phyloP scores from a whole-genome alignment of 352 stramenopile genomes.

The Plasmopara viticola region DNA sequence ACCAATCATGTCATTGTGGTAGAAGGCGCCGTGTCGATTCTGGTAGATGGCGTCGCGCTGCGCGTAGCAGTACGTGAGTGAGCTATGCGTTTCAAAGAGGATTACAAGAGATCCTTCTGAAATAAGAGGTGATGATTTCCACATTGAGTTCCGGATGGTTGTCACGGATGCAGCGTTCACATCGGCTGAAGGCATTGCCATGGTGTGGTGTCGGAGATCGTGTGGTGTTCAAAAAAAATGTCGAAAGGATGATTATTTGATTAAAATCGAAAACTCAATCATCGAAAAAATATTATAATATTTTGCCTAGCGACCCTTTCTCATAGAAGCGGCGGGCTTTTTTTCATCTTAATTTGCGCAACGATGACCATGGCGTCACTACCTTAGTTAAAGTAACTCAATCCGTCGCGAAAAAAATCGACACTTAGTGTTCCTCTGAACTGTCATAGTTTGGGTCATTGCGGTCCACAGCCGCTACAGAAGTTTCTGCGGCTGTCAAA shows the following conservation, averaged over 20 bases:
- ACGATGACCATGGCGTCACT: too few species aligned
- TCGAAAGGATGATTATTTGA: too few species aligned
- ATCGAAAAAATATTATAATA: too few species aligned
- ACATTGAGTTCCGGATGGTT: constrained; percentile 63
- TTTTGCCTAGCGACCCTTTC: too few species aligned
- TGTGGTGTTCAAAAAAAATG: neutral
- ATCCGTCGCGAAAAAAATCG: neutral
- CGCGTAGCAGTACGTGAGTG: constrained; percentile 93
- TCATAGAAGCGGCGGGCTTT: too few species aligned
- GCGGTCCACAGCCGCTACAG: constrained; percentile 44
- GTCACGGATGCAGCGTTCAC: constrained; percentile 22
- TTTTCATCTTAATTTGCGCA: too few species aligned
- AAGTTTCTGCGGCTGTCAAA: constrained; percentile 31
- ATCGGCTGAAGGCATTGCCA: constrained; percentile 24
- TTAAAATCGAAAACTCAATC: too few species aligned
- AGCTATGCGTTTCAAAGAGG: constrained; percentile 95
- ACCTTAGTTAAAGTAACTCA: too few species aligned
- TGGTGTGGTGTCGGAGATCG: constrained; percentile 3
- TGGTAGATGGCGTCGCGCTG: constrained; percentile 89
- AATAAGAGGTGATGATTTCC: constrained; percentile 47
- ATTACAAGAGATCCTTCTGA: constrained; percentile 92
- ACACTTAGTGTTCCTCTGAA: constrained; percentile 32
- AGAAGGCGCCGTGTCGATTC: constrained; percentile 95
- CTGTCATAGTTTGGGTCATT: constrained; percentile 78
- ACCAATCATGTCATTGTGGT: constrained; percentile 95